A percentile compares a stretch with the other conserved stretches of the same genome.
phyloP scores from a whole-genome alignment of 169 alveolate genomes.

The Perkinsus olseni region DNA sequence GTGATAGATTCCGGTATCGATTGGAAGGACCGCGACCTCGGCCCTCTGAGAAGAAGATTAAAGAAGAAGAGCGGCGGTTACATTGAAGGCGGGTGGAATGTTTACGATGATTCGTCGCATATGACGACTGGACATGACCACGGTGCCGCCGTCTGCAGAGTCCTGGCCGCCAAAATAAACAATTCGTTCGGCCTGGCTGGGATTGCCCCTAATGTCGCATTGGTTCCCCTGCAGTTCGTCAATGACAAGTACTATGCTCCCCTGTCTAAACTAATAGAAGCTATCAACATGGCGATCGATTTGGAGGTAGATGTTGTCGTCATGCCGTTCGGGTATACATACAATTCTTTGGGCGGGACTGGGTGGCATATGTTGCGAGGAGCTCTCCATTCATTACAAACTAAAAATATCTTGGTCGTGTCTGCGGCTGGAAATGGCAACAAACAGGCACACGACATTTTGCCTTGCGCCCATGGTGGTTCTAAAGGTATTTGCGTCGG shows the following conservation, averaged over 20 bases:
- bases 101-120: background rate
- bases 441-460: background rate
- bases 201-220: background rate
- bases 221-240: background rate
- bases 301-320: background rate
- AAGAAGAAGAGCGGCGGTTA: background rate
- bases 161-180: background rate
- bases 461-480: background rate
- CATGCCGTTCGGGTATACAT: background rate
- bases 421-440: background rate
- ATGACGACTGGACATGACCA: background rate
- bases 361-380: background rate
- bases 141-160: background rate
- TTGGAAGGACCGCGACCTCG: background rate
- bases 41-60: background rate
- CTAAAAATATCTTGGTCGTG: background rate
- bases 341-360: background rate
- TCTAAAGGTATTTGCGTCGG: background rate
- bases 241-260: no score
- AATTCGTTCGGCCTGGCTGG: background rate
- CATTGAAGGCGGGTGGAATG: background rate
- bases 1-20: background rate
- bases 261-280: background rate
- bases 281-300: background rate
- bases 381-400: background rate